Base-by-base conservation (phyloP, 2,329 filamentous ascomycete genomes). In the Aspergillus thermomutatus region DNA sequence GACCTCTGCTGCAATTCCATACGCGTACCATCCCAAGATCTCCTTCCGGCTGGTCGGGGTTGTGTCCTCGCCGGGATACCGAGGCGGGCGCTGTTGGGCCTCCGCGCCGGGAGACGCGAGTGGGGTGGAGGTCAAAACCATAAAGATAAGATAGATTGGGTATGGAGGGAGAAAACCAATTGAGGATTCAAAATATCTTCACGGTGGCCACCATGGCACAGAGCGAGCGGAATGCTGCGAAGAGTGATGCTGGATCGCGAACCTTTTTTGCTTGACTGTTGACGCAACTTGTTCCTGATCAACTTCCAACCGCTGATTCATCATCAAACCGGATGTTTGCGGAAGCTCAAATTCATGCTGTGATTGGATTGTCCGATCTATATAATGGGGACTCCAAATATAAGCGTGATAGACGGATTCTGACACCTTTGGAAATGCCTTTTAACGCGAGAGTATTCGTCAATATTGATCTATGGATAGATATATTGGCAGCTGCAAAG, bases 1-100 rank as follows among this genome's bases (percentile, higher is more conserved):
- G 51, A 94, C 92, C 76, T 97, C 92, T 25, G 92, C 91, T n/a
- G 92, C 92, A 77, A 95, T 96, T 25, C 89, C 89, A 74, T 97
- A 96, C 69, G 88, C 87, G 74, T 96, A 97, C 89, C 93, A 97
- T 66, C 92, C 92, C 45, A 85, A 79, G 57, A 96, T 83, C 81
- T 97, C 92, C 71, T 88, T 91, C 62, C 75, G 76, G 70, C 88
- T 93, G 8, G 92, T 96, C 56, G 89, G 83, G 21, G 91, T 84
- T n/a, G 86, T 90, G 73, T 97, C 92, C 71, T 96, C 91, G 62
- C 89, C 91, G 8, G 80, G 80, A 73, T 95, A 96, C 54, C 83
- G 81, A 56, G 83, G 78, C 23, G 69, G 63, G 46, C 71, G 69
- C 43, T 66, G 64, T 43, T 59, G 65, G 52, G 59, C 56, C 27